Evolutionary conservation across 2,329 filamentous ascomycete genomes (phyloP), one percentile per base, ranked within the genome.

Genomic region (Ceratocystis destructans): DNA sequence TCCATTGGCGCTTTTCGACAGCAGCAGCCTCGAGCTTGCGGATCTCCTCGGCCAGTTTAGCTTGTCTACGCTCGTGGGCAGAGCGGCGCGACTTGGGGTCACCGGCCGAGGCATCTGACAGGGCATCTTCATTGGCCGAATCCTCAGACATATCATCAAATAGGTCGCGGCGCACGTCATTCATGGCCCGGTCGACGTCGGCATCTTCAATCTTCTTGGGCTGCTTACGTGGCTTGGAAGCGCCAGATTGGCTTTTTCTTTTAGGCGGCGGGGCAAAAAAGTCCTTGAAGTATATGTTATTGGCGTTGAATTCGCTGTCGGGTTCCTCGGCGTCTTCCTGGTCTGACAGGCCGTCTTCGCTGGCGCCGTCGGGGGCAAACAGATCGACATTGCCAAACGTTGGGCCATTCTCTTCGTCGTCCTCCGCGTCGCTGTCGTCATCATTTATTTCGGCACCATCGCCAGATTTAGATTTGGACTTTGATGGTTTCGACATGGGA

Each of bases 1-100:
- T 88, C 94, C 94, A 99, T 72, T 93, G 85, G 67, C 91, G 87
- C 76, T 96, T 95, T 37, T 89, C 88, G 0, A 97, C 87, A 65
- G 92, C 93, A 33, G 87, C 90, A 3, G 89, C 86, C 79, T 99
- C 94, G 20, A 99, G 84, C 68, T 88, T 87, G 69, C 92, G 89
- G 70, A 99, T 99, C 74, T 97, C 90, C 72, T 95, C 88, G 5
- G 86, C 85, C 59, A 97, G 81, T 71, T 90, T 91, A 65, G 90
- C 90, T 75, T 93, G 90, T 68, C 88, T 83, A 64, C 90, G 86
- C 77, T 97, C 90, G 75, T 97, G 90, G 3, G 88, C 85, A 15
- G 93, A 96, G 57, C 84, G 83, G 62, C 88, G 82, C n/a, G 86
- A 87, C 72, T 83, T 87, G 15, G 86, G 84, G 70, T 92, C 85